Conservation (phyloP, 2,329 filamentous ascomycete genomes). For the Beauveria sp. region DNA sequence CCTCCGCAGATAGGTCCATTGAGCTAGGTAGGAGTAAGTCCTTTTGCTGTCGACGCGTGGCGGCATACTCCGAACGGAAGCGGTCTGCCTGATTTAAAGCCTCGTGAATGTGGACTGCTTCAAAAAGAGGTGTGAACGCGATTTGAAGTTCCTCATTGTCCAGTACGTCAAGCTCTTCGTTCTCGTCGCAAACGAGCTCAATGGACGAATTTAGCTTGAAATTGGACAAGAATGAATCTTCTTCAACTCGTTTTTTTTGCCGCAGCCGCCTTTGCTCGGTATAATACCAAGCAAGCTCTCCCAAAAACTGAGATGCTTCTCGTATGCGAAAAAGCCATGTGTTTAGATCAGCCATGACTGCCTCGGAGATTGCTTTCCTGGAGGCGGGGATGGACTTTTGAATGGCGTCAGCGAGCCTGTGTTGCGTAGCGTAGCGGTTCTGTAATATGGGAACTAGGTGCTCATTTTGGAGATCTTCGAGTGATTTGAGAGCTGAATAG, state of each 20-base stretch:
- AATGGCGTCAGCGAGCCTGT: conserved; percentile 91
- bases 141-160: conserved; percentile 94
- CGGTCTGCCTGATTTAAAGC: conserved; percentile 87
- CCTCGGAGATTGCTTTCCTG: conserved; percentile 87
- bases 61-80: conserved; percentile 86
- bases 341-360: conserved; percentile 93
- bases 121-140: conserved; percentile 89
- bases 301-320: conserved; percentile 91
- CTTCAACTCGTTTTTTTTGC: conserved; percentile 74
- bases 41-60: conserved; percentile 83
- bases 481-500: conserved; percentile 84
- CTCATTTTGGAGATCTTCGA: conserved; percentile 94
- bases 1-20: conserved; percentile 72
- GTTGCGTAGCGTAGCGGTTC: conserved; percentile 84
- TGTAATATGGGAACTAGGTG: conserved; percentile 67
- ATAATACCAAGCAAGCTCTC: conserved; percentile 94
- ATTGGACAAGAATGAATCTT: conserved; percentile 64
- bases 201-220: conserved; percentile 95
- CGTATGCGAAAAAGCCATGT: conserved; percentile 94
- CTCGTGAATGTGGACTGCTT: conserved; percentile 93
- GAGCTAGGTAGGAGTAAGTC: conserved; percentile 75
- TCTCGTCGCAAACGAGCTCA: conserved; percentile 90
- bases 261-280: conserved; percentile 79
- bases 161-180: conserved; percentile 88
- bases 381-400: conserved; percentile 92